Percentiles rank a stretch among this genome's conserved stretches.
Evolutionary conservation across 2,329 filamentous ascomycete species (phyloP).

Genomic region (Tolypocladium ophioglossoides): DNA sequence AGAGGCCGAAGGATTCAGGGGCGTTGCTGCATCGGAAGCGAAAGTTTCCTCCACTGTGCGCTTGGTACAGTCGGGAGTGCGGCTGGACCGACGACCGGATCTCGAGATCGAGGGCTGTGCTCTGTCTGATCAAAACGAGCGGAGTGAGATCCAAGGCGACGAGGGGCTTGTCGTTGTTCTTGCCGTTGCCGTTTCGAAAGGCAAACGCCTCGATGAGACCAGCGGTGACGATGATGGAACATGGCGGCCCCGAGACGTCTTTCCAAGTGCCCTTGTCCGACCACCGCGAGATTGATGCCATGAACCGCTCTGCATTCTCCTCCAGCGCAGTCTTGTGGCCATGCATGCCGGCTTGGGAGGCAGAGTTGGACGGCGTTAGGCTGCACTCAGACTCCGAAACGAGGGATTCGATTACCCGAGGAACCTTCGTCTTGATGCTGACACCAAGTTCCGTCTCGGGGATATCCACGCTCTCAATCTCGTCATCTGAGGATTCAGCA

Average conservation of each 20-base stretch:
- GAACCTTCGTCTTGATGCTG: constrained; percentile 34
- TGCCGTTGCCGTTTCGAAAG: constrained; percentile 19
- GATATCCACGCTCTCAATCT: constrained; percentile 49
- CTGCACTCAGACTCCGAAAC: constrained; percentile 45
- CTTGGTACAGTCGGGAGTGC: constrained; percentile 56
- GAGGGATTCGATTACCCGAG: constrained; percentile 24
- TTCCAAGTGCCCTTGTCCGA: constrained; percentile 52
- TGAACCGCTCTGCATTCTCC: constrained; percentile 34
- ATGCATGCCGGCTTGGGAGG: constrained; percentile 57
- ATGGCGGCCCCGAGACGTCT: constrained; percentile 40
- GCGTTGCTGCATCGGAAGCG: constrained; percentile 77
- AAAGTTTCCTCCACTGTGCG: constrained; percentile 60
- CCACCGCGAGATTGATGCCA: constrained; percentile 52
- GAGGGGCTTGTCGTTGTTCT: constrained; percentile 33
- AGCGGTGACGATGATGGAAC: constrained; percentile 45
- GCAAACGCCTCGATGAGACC: constrained; percentile 49
- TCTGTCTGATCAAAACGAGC: constrained; percentile 78
- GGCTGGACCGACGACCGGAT: constrained; percentile 76
- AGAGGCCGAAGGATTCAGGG: constrained; percentile 71
- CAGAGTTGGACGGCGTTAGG: constrained; percentile 69
- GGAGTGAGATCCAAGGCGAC: constrained; percentile 80
- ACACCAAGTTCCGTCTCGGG: constrained; percentile 48
- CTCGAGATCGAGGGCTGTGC: constrained; percentile 87
- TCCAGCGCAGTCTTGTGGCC: constrained; percentile 31
- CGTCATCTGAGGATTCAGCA: constrained; percentile 38